A percentile compares a stretch with the other conserved stretches of the same genome.
Conservation (phyloP, 2,329 filamentous ascomycete species). For the Hypoxylon rubiginosum region DNA sequence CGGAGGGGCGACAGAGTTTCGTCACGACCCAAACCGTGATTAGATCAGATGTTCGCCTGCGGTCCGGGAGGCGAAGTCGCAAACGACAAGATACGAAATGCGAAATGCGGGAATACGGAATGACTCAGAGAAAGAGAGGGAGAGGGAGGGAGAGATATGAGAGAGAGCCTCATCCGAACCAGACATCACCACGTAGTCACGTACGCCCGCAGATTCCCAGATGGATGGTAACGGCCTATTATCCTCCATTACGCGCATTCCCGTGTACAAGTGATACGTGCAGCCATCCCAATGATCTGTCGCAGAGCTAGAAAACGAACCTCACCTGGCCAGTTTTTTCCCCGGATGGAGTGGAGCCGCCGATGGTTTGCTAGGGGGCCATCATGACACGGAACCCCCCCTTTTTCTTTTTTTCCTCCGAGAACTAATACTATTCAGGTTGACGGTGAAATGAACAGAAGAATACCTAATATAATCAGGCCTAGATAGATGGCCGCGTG, state of each 20-base stretch:
- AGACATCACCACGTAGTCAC: neutral
- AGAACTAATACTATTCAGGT: neutral
- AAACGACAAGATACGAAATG: slow-evolving; percentile 8
- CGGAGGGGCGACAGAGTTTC: neutral
- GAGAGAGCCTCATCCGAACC: slow-evolving; percentile 3
- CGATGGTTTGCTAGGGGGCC: slow-evolving; percentile 22
- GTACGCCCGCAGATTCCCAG: slow-evolving; percentile 1
- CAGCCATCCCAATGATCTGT: slow-evolving; percentile 7
- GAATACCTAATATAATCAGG: neutral
- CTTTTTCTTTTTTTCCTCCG: slow-evolving; percentile 6
- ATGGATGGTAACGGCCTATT: slow-evolving; percentile 4
- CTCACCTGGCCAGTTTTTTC: slow-evolving; percentile 7
- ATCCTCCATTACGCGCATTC: neutral
- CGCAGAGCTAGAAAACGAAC: slow-evolving; percentile 4
- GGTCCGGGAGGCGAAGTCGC: slow-evolving; percentile 12
- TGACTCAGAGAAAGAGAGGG: slow-evolving; percentile 7
- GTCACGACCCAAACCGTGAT: neutral
- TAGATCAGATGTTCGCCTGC: slow-evolving; percentile 2
- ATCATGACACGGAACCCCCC: slow-evolving; percentile 20
- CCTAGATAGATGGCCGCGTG: neutral
- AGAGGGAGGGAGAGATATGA: no score
- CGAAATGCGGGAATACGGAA: no score
- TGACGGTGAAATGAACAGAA: neutral
- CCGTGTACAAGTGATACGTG: slow-evolving; percentile 5
- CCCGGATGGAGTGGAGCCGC: slow-evolving; percentile 35